Base-by-base conservation (phyloP, 2,329 filamentous ascomycete species). In the Rutstroemia sp. region DNA sequence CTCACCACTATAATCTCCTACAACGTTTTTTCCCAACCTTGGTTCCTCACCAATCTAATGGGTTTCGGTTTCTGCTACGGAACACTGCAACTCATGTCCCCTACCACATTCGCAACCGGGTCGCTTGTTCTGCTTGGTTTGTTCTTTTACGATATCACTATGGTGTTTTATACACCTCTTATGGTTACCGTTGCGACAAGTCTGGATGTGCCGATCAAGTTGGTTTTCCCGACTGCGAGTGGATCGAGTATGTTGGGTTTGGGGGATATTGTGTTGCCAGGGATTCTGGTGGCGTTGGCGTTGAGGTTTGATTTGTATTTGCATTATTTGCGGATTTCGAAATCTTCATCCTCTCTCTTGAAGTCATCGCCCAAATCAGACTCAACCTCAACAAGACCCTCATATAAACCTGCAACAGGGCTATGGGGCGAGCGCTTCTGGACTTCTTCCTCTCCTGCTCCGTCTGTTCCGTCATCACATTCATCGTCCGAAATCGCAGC, bases 81-180 rank as follows among this genome's bases (percentile, higher is more conserved):
- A 7, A 84, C 88, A 4, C 78, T 96, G 55, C 83, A 92, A 64
- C 74, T 95, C 53, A 83, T 97, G 75, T 95, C 91, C 1, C 91
- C 92, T 0, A 95, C 91, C 0, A 92, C 89, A 0, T 95, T 96
- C 68, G 74, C 80, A 54, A 96, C 89, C 0, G 90, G 90, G 0
- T 87, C 86, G 6, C 71, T 92, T 45, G 84, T 97, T 9, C 76
- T 97, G 1, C 74, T 77, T 9, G 89, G 87, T 0, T 76, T 97
- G 1, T 97, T 97, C 74, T 83, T 95, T 67, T 99, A 99, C 68
- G 92, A 99, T 69, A 92, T 99, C 49, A 84, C 94, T 70, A 91
- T 92, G 78, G 89, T 94, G 5, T 94, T 94, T 68, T 94, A 87
- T 69, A 92, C 88, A 25, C 89, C 89, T 0, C 84, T 89, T 68